Evolutionary conservation across 1,284 basidiomycete genomes (phyloP).

Genomic region (Pseudozyma sp.): DNA sequence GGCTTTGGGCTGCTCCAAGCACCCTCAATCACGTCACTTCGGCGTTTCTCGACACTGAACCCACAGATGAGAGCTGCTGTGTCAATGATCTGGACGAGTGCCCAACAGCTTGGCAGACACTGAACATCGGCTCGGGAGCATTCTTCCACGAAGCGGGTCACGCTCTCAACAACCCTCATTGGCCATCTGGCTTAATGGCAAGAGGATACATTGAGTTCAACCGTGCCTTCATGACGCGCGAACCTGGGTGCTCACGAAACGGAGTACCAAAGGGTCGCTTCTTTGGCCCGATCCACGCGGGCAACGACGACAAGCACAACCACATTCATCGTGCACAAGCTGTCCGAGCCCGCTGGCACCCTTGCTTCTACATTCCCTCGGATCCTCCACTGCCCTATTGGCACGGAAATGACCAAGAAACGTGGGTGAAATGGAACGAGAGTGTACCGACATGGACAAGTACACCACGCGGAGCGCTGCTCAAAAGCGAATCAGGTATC

Average conservation of each 20-base stretch:
- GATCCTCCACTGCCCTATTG: conserved; percentile 42
- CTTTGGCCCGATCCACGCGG: conserved; percentile 31
- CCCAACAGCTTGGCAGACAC: conserved; percentile 46
- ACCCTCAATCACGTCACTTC: conserved; percentile 31
- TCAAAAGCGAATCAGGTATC: conserved; percentile 41
- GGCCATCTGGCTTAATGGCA: conserved; percentile 50
- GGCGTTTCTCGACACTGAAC: conserved; percentile 40
- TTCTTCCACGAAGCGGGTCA: conserved; percentile 52
- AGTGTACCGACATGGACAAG: conserved; percentile 37
- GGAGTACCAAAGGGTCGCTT: conserved; percentile 9
- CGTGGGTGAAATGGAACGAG: conserved; percentile 33
- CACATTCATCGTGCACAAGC: conserved; percentile 53
- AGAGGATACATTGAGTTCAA: conserved; percentile 56
- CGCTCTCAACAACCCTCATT: conserved; percentile 50
- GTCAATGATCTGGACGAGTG: conserved; percentile 53
- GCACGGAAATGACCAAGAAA: conserved; percentile 4
- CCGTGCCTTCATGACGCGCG: conserved; percentile 57
- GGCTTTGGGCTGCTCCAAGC: conserved; percentile 53
- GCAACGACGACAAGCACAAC: conserved; percentile 44
- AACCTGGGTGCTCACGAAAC: conserved; percentile 27
- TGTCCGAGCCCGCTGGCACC: conserved; percentile 51
- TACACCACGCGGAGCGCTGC: conserved; percentile 20
- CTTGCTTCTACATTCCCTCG: conserved; percentile 35
- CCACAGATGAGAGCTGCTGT: conserved; percentile 44
- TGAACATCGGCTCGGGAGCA: conserved; percentile 56